These are phyloP conservation scores for Taxillus chinensis DNA, from an alignment of 164 flowering plant genomes.

Conservation along the genomic window DNA sequence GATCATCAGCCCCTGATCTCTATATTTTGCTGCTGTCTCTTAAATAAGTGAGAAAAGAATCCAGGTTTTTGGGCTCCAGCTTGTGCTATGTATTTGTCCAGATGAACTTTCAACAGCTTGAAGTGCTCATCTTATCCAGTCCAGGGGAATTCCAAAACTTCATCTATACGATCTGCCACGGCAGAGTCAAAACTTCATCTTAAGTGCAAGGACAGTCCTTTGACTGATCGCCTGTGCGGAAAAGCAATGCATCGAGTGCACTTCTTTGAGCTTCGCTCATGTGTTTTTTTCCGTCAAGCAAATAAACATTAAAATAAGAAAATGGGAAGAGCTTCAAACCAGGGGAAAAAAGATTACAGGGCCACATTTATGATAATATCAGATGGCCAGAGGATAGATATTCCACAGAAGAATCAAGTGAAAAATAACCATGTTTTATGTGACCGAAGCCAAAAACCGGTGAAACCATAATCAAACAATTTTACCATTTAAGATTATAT, in stretches of 20 bases:
- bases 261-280: conserved; percentile 99
- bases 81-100: conserved; percentile 74
- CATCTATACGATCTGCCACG: conserved; percentile 86
- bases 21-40: conserved; percentile 53
- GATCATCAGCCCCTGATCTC: conserved; percentile 78
- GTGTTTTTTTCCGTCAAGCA: conserved; percentile 74
- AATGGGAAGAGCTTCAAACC: too few relatives aligned
- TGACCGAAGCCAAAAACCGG: too few relatives aligned
- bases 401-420: too few relatives aligned
- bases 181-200: conserved; percentile 95
- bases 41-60: conserved; percentile 36
- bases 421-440: too few relatives aligned
- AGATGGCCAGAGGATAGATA: too few relatives aligned
- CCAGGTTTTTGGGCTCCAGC: conserved; percentile 63
- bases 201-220: conserved; percentile 91
- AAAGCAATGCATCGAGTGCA: conserved; percentile 89
- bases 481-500: too few relatives aligned
- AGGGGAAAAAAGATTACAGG: too few relatives aligned
- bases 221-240: conserved; percentile 96
- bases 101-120: conserved; percentile 74
- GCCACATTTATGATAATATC: too few relatives aligned
- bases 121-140: conserved; percentile 77
- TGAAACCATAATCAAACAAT: too few relatives aligned
- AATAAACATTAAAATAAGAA: too few relatives aligned
- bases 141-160: conserved; percentile 87